phyloP scores from a whole-genome alignment of 2,329 filamentous ascomycete genomes.

The Waltergamsia citrina region DNA sequence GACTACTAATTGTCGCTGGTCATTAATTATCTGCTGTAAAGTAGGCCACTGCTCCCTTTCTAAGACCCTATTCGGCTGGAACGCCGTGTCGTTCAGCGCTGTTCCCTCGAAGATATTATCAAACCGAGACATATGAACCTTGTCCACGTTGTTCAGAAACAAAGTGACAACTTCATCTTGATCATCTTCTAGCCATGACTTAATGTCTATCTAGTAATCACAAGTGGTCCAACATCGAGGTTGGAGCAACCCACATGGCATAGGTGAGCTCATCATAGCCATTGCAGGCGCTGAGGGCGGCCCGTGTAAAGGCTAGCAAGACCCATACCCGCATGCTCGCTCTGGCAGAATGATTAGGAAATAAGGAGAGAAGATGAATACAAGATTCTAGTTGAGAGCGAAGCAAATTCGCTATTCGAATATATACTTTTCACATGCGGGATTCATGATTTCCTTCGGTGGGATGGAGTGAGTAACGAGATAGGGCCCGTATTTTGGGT shows the following conservation, averaged over 20 bases:
- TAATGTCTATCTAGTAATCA: slow-evolving; percentile 45
- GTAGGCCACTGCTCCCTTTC: slow-evolving; percentile 57
- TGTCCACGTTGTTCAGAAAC: slow-evolving; percentile 53
- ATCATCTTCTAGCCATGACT: slow-evolving; percentile 49
- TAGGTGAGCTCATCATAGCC: slow-evolving; percentile 45
- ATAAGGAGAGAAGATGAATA: no score
- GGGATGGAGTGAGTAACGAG: no score
- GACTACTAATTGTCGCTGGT: slow-evolving; percentile 54
- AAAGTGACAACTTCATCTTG: slow-evolving; percentile 53
- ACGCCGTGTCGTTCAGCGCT: slow-evolving; percentile 48
- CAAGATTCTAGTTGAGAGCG: no score
- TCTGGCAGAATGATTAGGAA: no score
- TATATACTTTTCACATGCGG: no score
- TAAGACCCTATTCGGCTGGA: slow-evolving; percentile 32
- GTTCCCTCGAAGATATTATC: slow-evolving; percentile 42
- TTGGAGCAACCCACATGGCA: slow-evolving; percentile 56
- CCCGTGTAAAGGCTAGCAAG: slow-evolving; percentile 9
- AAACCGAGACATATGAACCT: slow-evolving; percentile 45
- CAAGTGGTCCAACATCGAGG: slow-evolving; percentile 48
- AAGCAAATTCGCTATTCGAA: no score
- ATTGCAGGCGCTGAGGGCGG: slow-evolving; percentile 37
- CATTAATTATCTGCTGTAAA: slow-evolving; percentile 52
- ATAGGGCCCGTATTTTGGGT: no score
- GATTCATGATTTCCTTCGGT: no score
- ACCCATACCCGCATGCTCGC: no score